Base-by-base conservation (phyloP, 345 rosid species). In the Excoecaria agallocha region DNA sequence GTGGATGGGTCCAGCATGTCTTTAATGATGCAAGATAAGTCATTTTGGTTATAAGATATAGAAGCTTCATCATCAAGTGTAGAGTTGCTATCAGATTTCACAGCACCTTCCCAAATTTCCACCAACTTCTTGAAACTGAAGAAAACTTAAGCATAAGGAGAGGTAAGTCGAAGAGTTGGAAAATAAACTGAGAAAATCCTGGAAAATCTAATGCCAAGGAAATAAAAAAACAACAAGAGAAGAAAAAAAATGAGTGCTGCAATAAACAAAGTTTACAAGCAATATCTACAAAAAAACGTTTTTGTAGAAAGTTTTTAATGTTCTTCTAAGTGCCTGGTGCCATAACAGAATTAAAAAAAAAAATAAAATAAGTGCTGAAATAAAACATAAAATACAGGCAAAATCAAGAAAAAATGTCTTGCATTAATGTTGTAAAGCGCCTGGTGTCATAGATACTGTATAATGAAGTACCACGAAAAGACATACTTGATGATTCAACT, bases 71-170 rank as follows among this genome's bases (percentile, higher is more conserved):
- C 77, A 75, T 86, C 87, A 80, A 71, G 84, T 70, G 69, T 60
- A 55, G 74, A 75, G 75, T 73, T 81, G 67, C 74, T 70, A 46
- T 74, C 59, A 76, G 77, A 79, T 68, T 82, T 80, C 70, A 89
- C 82, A 78, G 84, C 90, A 77, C 82, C 87, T 79, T 86, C 79
- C 92, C 86, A 88, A 72, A 82, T 83, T 68, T 79, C 82, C 63
- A 84, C 86, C 76, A 94, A 82, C 87, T 84, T 89, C 82, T 80
- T 87, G 86, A 92, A 89, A 82, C 98, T 94, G 87, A 69, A 79
- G 75, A 77, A 73, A 74, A 56, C 43, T 22, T 60, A 71, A 54
- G 12, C 63, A 37, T 48, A 37, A 20, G 37, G 61, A 50, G 46
- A 39, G 51, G 24, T 39, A 43, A 49, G 61, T 20, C 17, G 15